Evolutionary conservation across 78 protist species (phyloP).

Genomic region (Ministeria vibrans): DNA sequence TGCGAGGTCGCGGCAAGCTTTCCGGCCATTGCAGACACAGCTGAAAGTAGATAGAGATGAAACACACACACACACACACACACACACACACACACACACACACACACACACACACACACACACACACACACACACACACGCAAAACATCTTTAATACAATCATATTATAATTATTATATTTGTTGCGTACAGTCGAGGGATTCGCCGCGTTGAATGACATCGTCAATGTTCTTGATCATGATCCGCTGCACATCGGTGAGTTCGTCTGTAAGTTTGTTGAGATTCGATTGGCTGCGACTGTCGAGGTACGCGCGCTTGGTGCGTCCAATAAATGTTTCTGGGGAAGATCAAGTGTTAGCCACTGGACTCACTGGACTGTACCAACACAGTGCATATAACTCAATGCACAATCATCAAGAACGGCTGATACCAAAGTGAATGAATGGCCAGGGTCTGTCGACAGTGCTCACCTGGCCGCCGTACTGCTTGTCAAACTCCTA

Average conservation of each 20-base stretch:
- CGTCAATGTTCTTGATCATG: slow-evolving; percentile 71
- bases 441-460: slow-evolving; percentile 74
- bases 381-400: background rate
- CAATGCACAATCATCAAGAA: background rate
- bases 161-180: background rate
- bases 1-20: background rate
- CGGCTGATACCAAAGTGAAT: slow-evolving; percentile 53
- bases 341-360: no score
- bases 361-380: no score
- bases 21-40: background rate
- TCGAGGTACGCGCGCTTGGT: slow-evolving; percentile 56
- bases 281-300: slow-evolving; percentile 51
- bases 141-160: background rate
- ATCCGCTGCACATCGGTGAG: slow-evolving; percentile 57
- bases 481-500: slow-evolving; percentile 48
- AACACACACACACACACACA: background rate
- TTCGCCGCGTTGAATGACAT: slow-evolving; percentile 75
- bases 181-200: slow-evolving; percentile 42
- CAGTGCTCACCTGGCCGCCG: slow-evolving; percentile 57
- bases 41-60: background rate
- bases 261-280: slow-evolving; percentile 48
- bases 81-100: background rate
- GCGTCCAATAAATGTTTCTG: slow-evolving; percentile 62
- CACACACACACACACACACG: background rate
- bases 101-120: background rate